Evolutionary conservation across 257 asterid genomes (phyloP).

Genomic region (Gardenia jasminoides): DNA sequence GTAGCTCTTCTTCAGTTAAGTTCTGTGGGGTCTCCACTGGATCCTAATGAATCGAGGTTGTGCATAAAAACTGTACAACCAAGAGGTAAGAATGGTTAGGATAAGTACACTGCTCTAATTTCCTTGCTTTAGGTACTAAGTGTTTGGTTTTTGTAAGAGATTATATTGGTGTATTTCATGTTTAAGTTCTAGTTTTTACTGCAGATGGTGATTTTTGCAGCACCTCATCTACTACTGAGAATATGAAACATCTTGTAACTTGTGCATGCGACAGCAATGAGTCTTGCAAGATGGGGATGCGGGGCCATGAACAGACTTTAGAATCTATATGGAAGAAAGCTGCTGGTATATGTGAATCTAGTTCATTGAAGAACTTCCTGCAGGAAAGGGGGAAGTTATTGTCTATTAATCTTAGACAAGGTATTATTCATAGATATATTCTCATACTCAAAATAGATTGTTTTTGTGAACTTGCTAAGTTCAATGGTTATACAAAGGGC

Average conservation of each 20-base stretch:
- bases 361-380: slow-evolving; percentile 57
- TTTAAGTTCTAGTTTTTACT: slow-evolving; percentile 15
- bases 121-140: background rate
- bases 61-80: slow-evolving; percentile 41
- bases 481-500: no score
- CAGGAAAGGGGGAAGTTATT: slow-evolving; percentile 61
- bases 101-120: background rate
- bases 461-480: background rate
- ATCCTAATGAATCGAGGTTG: slow-evolving; percentile 41
- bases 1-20: slow-evolving; percentile 79
- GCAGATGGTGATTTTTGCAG: slow-evolving; percentile 67
- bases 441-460: background rate
- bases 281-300: slow-evolving; percentile 32
- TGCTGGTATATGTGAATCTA: slow-evolving; percentile 47
- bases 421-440: slow-evolving; percentile 27
- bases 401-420: slow-evolving; percentile 53
- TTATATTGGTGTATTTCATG: slow-evolving; percentile 7
- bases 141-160: slow-evolving; percentile 5
- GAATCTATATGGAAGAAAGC: slow-evolving; percentile 67
- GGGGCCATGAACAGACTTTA: slow-evolving; percentile 41
- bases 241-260: slow-evolving; percentile 50
- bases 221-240: slow-evolving; percentile 68
- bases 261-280: slow-evolving; percentile 41
- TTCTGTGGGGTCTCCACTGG: slow-evolving; percentile 43
- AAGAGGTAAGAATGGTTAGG: slow-evolving; percentile 45